These are phyloP conservation scores for Podila verticillata DNA, from an alignment of 192 early-diverging fungal species.

Conservation along the genomic window DNA sequence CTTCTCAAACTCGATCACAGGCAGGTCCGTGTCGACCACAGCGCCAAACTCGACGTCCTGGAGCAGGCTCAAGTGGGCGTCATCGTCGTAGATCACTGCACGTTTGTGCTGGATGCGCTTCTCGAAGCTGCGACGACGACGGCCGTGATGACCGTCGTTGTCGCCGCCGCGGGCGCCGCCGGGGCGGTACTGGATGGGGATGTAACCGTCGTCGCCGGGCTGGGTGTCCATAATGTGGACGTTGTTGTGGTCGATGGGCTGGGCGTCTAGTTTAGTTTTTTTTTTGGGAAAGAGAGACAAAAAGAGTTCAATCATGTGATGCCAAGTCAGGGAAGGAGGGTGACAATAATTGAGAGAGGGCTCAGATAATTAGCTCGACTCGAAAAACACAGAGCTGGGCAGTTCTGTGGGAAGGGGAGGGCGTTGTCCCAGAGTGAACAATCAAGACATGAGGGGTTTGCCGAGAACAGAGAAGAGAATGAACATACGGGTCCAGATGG, in stretches of 20 bases:
- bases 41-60: background rate
- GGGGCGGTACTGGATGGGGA: constrained; percentile 10
- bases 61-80: constrained; percentile 12
- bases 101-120: constrained; percentile 4
- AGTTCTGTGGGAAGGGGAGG: background rate
- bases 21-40: background rate
- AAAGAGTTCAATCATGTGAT: background rate
- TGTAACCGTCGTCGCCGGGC: background rate
- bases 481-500: constrained; percentile 39
- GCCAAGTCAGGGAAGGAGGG: background rate
- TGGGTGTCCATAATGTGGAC: background rate
- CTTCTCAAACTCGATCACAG: too few relatives aligned
- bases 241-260: constrained; percentile 14
- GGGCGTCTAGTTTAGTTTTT: background rate
- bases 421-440: background rate
- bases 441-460: background rate
- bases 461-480: background rate
- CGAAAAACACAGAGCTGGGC: background rate
- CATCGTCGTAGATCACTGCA: constrained; percentile 9
- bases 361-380: background rate
- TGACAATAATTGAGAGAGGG: background rate
- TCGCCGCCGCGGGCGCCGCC: constrained; percentile 34
- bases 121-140: constrained; percentile 6
- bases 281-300: background rate
- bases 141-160: background rate